Evolutionary conservation across 352 stramenopile species (phyloP).

Genomic region (Phytopythium helicoides): DNA sequence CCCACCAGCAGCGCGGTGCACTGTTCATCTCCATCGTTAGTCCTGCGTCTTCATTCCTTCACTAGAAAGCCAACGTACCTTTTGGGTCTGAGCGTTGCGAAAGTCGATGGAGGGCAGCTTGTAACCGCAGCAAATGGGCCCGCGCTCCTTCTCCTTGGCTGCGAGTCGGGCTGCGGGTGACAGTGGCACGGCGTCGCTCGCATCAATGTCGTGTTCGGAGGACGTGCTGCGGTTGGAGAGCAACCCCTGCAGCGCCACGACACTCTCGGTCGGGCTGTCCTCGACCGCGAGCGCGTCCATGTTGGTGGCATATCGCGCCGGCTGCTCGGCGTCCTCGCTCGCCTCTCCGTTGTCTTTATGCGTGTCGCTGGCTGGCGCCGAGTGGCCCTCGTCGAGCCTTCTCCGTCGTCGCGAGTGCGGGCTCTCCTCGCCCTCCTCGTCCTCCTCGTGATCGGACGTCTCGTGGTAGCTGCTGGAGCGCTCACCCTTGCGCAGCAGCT

Average conservation of each 20-base stretch:
- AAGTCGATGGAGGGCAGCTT: slow-evolving; percentile 58
- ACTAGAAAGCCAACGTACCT: slow-evolving; percentile 38
- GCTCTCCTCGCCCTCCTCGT: slow-evolving; percentile 9
- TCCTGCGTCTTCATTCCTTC: background rate
- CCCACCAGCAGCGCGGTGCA: slow-evolving; percentile 80
- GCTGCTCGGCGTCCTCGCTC: background rate
- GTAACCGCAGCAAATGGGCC: slow-evolving; percentile 36
- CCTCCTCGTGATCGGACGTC: slow-evolving; percentile 11
- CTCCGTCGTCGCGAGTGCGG: slow-evolving; percentile 19
- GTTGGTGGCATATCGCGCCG: slow-evolving; percentile 9
- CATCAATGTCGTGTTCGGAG: slow-evolving; percentile 14
- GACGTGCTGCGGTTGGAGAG: slow-evolving; percentile 23
- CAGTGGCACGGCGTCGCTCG: slow-evolving; percentile 3
- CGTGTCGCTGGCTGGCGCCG: background rate
- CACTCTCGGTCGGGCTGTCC: slow-evolving; percentile 51
- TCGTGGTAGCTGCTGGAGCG: slow-evolving; percentile 10
- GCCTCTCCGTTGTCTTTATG: slow-evolving; percentile 4
- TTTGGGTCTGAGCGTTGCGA: slow-evolving; percentile 71
- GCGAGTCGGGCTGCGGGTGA: slow-evolving; percentile 5
- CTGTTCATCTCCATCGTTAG: slow-evolving; percentile 21
- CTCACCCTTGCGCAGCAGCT: slow-evolving; percentile 10
- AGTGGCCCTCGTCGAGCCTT: slow-evolving; percentile 16
- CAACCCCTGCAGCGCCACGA: slow-evolving; percentile 48
- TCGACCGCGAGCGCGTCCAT: slow-evolving; percentile 35
- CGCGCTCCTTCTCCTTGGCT: slow-evolving; percentile 17